phyloP scores from a whole-genome alignment of 164 flowering plant species.

The Nymphaea thermarum region DNA sequence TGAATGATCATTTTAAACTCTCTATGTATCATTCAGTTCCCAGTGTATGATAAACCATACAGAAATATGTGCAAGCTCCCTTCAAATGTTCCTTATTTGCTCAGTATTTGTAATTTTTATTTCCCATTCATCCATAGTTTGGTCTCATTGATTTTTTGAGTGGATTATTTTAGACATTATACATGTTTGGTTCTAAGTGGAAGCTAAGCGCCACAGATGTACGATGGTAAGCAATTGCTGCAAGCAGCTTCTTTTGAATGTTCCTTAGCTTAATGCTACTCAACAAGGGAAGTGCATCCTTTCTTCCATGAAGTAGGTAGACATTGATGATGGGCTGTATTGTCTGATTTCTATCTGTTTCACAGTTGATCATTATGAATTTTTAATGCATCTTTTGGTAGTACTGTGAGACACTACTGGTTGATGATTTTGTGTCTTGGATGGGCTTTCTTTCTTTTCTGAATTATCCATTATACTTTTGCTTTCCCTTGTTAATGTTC shows the following conservation, averaged over 20 bases:
- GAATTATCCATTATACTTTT: neutral
- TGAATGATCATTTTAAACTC: too few relatives aligned
- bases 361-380: neutral
- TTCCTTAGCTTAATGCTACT: neutral
- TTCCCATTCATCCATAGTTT: too few relatives aligned
- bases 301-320: neutral
- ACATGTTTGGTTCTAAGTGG: neutral
- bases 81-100: too few relatives aligned
- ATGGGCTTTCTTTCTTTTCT: neutral
- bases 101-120: too few relatives aligned
- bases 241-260: neutral
- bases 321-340: neutral
- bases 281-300: neutral
- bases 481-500: constrained; percentile 1
- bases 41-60: too few relatives aligned
- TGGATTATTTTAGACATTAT: neutral
- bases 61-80: too few relatives aligned
- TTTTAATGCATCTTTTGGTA: neutral
- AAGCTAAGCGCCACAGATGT: neutral
- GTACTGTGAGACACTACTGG: neutral
- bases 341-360: neutral
- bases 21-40: too few relatives aligned
- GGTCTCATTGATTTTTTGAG: neutral
- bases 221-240: neutral
- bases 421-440: neutral